Evolutionary conservation across 164 flowering plant species (phyloP).

Genomic region (Vitis vinifera): ASM3070453v1 NC_081822.1:10063501-10064000

Average conservation of each 20-base stretch:
- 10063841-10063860: conserved; percentile 62
- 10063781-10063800: background rate
- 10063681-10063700: background rate
- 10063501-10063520: too few relatives aligned
- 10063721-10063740: too few relatives aligned
- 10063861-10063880: conserved; percentile 76
- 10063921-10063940: conserved; percentile 78
- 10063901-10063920: conserved; percentile 51
- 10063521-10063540: too few relatives aligned
- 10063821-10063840: conserved; percentile 72
- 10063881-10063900: conserved; percentile 49
- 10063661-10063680: too few relatives aligned
- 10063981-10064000: conserved; percentile 46
- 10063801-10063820: conserved; percentile 80
- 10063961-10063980: conserved; percentile 81
- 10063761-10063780: too few relatives aligned
- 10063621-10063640: too few relatives aligned
- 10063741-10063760: too few relatives aligned
- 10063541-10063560: too few relatives aligned
- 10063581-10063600: too few relatives aligned
- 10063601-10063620: too few relatives aligned
- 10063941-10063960: conserved; percentile 67
- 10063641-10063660: too few relatives aligned
- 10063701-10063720: background rate
- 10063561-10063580: too few relatives aligned